Evolutionary conservation across 1,139 yeast species (phyloP), one percentile per base, ranked within the genome.

Genomic region (Zygoascus hellenicus): DNA sequence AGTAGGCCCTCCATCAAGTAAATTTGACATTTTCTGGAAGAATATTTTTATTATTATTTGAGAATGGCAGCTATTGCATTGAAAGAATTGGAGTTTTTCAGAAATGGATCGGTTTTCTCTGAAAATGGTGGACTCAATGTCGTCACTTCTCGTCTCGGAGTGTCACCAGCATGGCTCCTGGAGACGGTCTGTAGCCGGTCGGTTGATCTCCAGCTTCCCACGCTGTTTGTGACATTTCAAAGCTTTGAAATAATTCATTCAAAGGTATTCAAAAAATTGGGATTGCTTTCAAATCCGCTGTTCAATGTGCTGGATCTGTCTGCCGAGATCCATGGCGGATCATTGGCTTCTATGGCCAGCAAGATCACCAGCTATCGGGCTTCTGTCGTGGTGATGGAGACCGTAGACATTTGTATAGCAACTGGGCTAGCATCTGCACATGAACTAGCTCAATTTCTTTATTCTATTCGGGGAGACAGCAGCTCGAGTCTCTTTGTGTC

Each of bases 101-200:
- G 67, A 36, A 83, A 82, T 54, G 76, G 76, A 47, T 65, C 78
- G 3, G 14, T 48, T 1, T 67, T 81, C 10, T 51, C 61, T 65
- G 19, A 65, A 54, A 48, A 53, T 44, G 35, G 49, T 58, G 48
- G 56, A 60, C 58, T 80, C 35, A 69, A 77, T 1, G 58, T 78
- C 1, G 65, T 84, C 1, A 72, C 86, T 0, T 76, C 81, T 51
- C 69, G 73, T 1, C 77, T 75, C 51, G 83, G 86, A 0, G 82
- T 88, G 0, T 72, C 79, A 15, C 81, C 94, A 1, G 62, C 77
- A 4, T 86, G 95, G 95, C 66, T 85, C 31, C 60, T 77, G 5
- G 74, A 63, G 48, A 59, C 67, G 3, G 51, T 72, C 6, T 54
- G 69, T 10, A 74, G 69, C 46, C 41, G 54, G 36, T 10, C 42